Percentiles rank a stretch among this genome's conserved stretches.
These are phyloP conservation scores for Corymbia maculata DNA, from an alignment of 345 rosid genomes.

Conservation along the genomic window DNA sequence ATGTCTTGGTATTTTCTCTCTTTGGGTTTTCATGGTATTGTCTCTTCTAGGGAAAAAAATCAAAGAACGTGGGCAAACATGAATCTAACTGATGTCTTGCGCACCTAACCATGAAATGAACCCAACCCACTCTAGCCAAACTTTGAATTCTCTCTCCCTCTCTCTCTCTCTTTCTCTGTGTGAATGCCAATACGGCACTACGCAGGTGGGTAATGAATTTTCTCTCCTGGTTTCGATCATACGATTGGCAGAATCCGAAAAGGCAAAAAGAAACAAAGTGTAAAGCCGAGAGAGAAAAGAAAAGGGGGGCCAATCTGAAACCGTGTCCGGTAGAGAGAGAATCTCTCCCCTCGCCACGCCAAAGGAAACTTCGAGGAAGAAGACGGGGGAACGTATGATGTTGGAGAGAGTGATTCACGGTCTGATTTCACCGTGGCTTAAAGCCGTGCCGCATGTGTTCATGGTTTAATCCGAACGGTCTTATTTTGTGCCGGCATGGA, in stretches of 20 bases:
- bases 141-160: neutral
- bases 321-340: neutral
- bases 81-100: neutral
- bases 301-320: neutral
- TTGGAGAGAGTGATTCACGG: neutral
- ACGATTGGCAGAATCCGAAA: neutral
- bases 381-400: neutral
- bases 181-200: neutral
- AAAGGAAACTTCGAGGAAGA: neutral
- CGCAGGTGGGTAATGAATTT: neutral
- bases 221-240: neutral
- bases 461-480: neutral
- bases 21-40: neutral
- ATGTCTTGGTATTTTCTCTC: neutral
- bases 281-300: neutral
- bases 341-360: neutral
- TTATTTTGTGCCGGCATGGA: neutral
- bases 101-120: neutral
- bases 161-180: neutral
- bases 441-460: neutral
- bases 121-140: neutral
- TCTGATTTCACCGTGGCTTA: neutral
- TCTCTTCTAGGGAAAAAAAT: neutral
- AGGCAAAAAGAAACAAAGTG: neutral
- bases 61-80: neutral